Evolutionary conservation across 2,329 filamentous ascomycete species (phyloP).

Genomic region (Xylariaceae sp.): DNA sequence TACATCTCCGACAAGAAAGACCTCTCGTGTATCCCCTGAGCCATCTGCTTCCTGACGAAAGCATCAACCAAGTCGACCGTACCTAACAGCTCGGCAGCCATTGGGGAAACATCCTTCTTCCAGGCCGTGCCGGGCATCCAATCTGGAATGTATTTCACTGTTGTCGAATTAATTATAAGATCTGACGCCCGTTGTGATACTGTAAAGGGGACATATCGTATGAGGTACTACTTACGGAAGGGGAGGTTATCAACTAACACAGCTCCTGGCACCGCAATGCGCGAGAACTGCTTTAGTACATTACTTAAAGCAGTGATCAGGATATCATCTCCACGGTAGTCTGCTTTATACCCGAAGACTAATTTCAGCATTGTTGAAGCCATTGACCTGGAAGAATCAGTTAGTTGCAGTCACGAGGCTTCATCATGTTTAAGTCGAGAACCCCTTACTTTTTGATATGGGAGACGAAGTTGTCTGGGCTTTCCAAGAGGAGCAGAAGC

Average conservation of each 20-base stretch:
- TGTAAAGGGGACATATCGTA: neutral
- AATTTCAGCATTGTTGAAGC: constrained; percentile 26
- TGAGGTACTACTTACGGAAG: constrained; percentile 1
- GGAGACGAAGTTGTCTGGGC: neutral
- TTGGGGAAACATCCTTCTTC: constrained; percentile 9
- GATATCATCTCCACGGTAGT: constrained; percentile 20
- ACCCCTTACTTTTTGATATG: constrained; percentile 8
- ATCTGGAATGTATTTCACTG: constrained; percentile 11
- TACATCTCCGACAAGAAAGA: constrained; percentile 23
- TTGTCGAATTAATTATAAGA: neutral
- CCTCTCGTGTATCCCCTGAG: constrained; percentile 12
- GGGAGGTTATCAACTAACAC: constrained; percentile 29
- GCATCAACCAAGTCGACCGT: neutral
- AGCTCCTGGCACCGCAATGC: constrained; percentile 20
- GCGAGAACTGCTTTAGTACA: constrained; percentile 21
- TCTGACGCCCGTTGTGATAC: neutral
- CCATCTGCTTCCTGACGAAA: constrained; percentile 19
- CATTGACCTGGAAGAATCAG: constrained; percentile 18
- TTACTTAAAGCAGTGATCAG: constrained; percentile 21
- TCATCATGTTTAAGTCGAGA: no score
- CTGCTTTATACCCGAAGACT: constrained; percentile 26
- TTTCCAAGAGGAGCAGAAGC: constrained; percentile 1
- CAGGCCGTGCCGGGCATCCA: constrained; percentile 14
- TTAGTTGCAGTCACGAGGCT: neutral
- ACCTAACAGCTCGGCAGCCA: constrained; percentile 1